A percentile compares a stretch with the other conserved stretches of the same genome.
These are phyloP conservation scores for Dictyostelium intermedium DNA, from an alignment of 78 protist species.

Conservation along the genomic window DNA sequence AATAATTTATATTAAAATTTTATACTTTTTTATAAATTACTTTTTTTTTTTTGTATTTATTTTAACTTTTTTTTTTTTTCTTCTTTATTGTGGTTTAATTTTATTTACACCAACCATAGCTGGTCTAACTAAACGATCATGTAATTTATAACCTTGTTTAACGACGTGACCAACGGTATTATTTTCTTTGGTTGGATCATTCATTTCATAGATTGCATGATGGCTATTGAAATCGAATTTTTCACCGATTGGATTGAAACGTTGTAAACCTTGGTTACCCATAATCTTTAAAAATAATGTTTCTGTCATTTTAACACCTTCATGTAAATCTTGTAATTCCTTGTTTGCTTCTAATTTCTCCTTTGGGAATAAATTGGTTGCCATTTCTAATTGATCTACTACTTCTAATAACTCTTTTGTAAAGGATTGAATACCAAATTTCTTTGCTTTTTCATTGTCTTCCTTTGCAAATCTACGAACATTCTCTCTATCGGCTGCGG, in stretches of 20 bases:
- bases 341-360: constrained; percentile 22
- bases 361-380: neutral
- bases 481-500: constrained; percentile 75
- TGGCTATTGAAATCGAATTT: constrained; percentile 61
- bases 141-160: constrained; percentile 69
- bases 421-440: constrained; percentile 71
- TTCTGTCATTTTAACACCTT: constrained; percentile 79
- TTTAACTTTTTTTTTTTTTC: neutral
- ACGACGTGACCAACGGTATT: constrained; percentile 42
- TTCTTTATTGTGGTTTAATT: neutral
- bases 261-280: constrained; percentile 55
- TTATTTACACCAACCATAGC: constrained; percentile 71
- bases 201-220: constrained; percentile 61
- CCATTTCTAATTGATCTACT: constrained; percentile 71
- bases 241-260: constrained; percentile 72
- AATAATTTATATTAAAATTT: no score
- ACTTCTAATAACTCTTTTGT: constrained; percentile 63
- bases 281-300: constrained; percentile 54
- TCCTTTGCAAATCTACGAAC: constrained; percentile 57
- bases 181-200: constrained; percentile 42
- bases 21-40: neutral
- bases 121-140: constrained; percentile 52
- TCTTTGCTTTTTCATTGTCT: constrained; percentile 63
- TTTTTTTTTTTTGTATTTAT: neutral
- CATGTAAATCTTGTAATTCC: constrained; percentile 31